Conservation (phyloP, 148 eudicot species). For the Rhododendron vialii region DNA sequence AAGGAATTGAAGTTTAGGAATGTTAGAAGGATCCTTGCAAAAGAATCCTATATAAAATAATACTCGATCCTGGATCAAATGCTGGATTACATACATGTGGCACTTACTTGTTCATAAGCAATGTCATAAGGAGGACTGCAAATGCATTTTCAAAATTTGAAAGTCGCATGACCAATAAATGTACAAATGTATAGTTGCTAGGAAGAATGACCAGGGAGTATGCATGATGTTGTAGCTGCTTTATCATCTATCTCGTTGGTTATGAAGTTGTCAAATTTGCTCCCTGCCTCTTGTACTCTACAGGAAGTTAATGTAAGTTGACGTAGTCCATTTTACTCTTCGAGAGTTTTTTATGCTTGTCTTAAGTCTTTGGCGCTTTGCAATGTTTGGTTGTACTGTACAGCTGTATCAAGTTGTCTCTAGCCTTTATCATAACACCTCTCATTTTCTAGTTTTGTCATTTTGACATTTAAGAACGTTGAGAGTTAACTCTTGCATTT, state of each 20-base stretch:
- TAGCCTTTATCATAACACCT: neutral
- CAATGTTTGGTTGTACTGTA: neutral
- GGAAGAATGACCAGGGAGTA: neutral
- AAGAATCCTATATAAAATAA: neutral
- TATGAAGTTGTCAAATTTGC: neutral
- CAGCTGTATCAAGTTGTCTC: neutral
- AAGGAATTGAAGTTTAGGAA: neutral
- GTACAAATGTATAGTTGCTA: neutral
- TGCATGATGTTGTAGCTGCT: neutral
- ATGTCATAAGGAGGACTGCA: neutral
- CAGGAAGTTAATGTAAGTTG: neutral
- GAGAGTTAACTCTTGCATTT: neutral
- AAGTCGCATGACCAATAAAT: neutral
- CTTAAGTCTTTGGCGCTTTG: neutral
- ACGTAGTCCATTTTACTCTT: neutral
- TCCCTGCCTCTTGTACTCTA: neutral
- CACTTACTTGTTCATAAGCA: neutral
- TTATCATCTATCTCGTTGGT: neutral
- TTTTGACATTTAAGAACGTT: neutral
- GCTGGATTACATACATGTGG: neutral
- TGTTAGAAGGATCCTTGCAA: neutral
- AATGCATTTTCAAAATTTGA: neutral
- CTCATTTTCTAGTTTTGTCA: neutral
- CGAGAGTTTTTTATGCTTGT: neutral
- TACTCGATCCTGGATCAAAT: neutral